Evolutionary conservation across 2,329 filamentous ascomycete species (phyloP), one percentile per base, ranked within the genome.

Genomic region (Ascochyta lentis): DNA sequence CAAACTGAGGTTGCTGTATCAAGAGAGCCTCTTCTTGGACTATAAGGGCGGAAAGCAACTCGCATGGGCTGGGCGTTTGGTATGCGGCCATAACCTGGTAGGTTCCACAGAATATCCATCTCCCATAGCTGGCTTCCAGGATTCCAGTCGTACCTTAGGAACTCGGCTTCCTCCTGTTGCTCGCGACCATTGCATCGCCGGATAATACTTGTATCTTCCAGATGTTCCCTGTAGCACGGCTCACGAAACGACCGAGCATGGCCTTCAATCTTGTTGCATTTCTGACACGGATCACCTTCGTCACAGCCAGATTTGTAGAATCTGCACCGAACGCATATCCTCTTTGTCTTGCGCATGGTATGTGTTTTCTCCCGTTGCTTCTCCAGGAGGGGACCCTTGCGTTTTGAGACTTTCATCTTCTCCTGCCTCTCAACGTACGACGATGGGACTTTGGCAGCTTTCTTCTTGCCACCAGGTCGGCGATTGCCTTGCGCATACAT

Each of bases 301-400:
- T 75, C 72, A 44, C 73, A 75, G 16, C 68, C 66, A 12, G 66
- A 65, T 47, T 74, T 74, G 63, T 73, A 75, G 35, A 75, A 68
- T 45, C 68, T 69, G 54, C 73, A 76, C 27, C 72, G 71, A 8
- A 74, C 61, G 46, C 73, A 76, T 37, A 65, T 65, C 5, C 64
- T 60, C 44, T 68, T 70, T 7, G 59, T 63, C 46, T 75, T 74
- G 48, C 73, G 72, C 71, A 75, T 74, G 1, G 63, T 64, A 31
- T 69, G 64, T n/a, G 72, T 72, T 52, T 74, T 72, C 39, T 68
- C 66, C 34, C 69, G 60, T 24, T 61, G 64, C 23, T 67, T 61
- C 38, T 71, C 68, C 27, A 60, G 54, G 6, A 75, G 54, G 9
- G 68, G 68, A 0, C 71, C 71, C 47, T 64, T 66, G 15, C 72